Base-by-base conservation (phyloP, 352 stramenopile species). In the Blastocystis hominis region DNA sequence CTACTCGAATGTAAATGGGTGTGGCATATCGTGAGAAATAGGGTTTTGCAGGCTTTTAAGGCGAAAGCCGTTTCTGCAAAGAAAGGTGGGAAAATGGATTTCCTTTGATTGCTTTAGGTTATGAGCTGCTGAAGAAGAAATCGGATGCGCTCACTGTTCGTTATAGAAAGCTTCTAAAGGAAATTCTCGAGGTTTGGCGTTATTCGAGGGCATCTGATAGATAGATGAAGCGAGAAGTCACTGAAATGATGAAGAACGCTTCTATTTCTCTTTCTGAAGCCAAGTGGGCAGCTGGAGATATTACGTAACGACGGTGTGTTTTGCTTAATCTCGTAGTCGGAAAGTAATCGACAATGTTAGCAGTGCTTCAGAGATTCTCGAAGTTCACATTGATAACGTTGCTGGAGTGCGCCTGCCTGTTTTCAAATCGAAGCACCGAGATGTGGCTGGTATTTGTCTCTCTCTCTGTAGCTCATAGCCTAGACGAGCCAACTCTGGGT, bases 331-430 rank as follows among this genome's bases (percentile, higher is more conserved):
- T 4, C 4, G 6, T 87, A 87, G 77, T 55, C 77, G 77, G 77
- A 87, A 98, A 86, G 94, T 98, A 47, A 94, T 96, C 70, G 95
- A 98, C 90, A 96, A 95, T 61, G 93, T 95, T 72, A 97, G 96
- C 91, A 95, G 93, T 9, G 96, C 96, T 42, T 93, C 95, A 86
- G 93, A 98, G 84, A 94, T 96, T 56, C 95, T 98, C 75, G 93
- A 95, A 88, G 97, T 97, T 75, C 95, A 95, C 89, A 98, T 98
- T 63, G 96, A 99, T 90, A 99, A 99, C 90, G 96, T 99, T 24
- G 97, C 96, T 4, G 97, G 97, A 89, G 96, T 99, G 4, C 98
- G 98, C 91, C 91, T 99, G 20, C 97, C 97, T 1, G 94, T 98
- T 76, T 99, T 99, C 89, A 97, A 94, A 78, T 75, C 62, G n/a